Base-by-base conservation (phyloP, 2,329 filamentous ascomycete species). In the Apiospora arundinis region DNA sequence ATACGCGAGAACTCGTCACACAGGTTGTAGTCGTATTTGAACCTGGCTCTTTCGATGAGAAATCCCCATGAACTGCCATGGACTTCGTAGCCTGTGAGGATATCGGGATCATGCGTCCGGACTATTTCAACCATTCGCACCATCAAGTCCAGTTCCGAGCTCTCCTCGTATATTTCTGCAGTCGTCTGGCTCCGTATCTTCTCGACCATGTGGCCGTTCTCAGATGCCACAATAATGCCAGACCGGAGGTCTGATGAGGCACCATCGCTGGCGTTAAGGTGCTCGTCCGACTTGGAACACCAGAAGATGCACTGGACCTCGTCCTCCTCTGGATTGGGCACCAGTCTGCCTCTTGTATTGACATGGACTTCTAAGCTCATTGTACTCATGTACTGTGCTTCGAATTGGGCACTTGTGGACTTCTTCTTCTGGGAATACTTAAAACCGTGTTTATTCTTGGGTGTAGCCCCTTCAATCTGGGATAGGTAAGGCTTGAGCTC, bases 1-100 rank as follows among this genome's bases (percentile, higher is more conserved):
- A 97, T 94, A 28, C 96, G 90, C 0, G 95, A 97, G 73, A 99
- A 90, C 78, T 98, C 95, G 74, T 97, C 93, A 75, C 94, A 97
- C 4, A 99, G 86, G 76, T 98, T 92, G 80, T 93, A 96, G 73
- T 97, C 95, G 77, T 95, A 98, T 79, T 95, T 94, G 73, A 92
- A 82, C 42, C 93, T 88, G 16, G 95, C 95, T 69, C 96, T 90
- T 82, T 99, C 95, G 67, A 98, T 95, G 48, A 99, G 82, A 80
- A 97, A 99, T 1, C 97, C 96, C 96, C 96, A 99, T 0, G 95
- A 98, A 72, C 91, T 89, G 69, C 95, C 94, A 78, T 98, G 95
- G 0, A 98, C 95, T 81, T 99, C 96, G 76, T 96, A 99, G 0
- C 96, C 96, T 0, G 95, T 96, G 56, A 99, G 85, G 40, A 99